Percentiles rank a stretch among this genome's conserved stretches.
phyloP scores from a whole-genome alignment of 768 basidiomycete genomes.

The Macrolepiota albuminosa region DNA sequence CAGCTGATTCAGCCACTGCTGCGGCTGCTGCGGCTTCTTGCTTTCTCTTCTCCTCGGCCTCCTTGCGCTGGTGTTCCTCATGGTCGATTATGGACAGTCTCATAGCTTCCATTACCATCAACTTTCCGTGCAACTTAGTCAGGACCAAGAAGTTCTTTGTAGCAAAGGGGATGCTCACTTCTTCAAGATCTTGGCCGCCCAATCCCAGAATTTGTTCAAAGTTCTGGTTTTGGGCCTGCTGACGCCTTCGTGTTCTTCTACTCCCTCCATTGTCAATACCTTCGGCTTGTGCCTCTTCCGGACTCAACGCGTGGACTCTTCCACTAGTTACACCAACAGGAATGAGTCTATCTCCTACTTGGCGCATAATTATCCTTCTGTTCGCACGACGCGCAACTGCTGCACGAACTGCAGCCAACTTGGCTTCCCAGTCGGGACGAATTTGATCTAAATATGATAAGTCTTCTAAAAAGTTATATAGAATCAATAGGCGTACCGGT shows the following conservation, averaged over 20 bases:
- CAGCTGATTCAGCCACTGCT: slow-evolving; percentile 22
- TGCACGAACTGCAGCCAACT: slow-evolving; percentile 89
- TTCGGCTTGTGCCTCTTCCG: slow-evolving; percentile 50
- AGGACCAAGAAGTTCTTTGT: neutral
- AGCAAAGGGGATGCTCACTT: slow-evolving; percentile 47
- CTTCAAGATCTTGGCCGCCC: slow-evolving; percentile 87
- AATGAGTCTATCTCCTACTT: slow-evolving; percentile 95
- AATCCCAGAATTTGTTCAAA: slow-evolving; percentile 71
- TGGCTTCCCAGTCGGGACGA: slow-evolving; percentile 97
- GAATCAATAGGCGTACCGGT: slow-evolving; percentile 51
- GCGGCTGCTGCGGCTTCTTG: slow-evolving; percentile 26
- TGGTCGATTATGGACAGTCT: slow-evolving; percentile 90
- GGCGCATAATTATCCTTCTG: slow-evolving; percentile 95
- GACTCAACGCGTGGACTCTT: slow-evolving; percentile 63
- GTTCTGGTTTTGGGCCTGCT: slow-evolving; percentile 45
- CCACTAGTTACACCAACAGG: slow-evolving; percentile 96
- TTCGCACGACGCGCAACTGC: slow-evolving; percentile 96
- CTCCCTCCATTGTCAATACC: slow-evolving; percentile 30
- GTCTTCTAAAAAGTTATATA: slow-evolving; percentile 2
- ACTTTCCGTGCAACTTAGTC: slow-evolving; percentile 34
- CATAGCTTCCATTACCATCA: slow-evolving; percentile 99
- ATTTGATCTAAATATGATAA: slow-evolving; percentile 69
- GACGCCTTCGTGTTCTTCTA: slow-evolving; percentile 57
- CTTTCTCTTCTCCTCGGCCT: slow-evolving; percentile 65
- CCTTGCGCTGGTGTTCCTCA: slow-evolving; percentile 84